Base-by-base conservation (phyloP, 768 basidiomycete genomes). In the Leccinellum rugosiceps region DNA sequence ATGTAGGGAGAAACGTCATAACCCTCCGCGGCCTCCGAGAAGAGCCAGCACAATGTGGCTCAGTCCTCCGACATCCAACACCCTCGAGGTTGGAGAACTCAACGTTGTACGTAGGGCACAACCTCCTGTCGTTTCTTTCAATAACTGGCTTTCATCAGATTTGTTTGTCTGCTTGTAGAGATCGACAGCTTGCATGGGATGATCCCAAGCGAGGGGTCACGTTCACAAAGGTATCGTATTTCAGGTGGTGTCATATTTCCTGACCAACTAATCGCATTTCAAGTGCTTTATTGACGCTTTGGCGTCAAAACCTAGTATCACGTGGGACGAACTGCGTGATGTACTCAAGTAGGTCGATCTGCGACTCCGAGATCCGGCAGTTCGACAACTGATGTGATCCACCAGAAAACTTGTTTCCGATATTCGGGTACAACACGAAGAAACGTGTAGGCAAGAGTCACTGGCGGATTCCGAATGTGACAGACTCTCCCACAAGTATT, bases 91-190 rank as follows among this genome's bases (percentile, higher is more conserved):
- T 6, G 60, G 56, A 13, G 60, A 64, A 17, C 60, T 65, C 25
- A 53, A 56, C 30, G 68, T 70, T 1, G 68, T 70, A 43, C 4
- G 63, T 14, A 28, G 14, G n/a, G 11, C 17, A 48, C 34, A 26
- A 4, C 28, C 6, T 50, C 21, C 15, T 19, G 3, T 2, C 5
- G 3, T 13, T 38, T 25, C 7, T 31, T 25, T 14, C 7, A 9
- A 25, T 46, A 26, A 2, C 53, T 23, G 4, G 19, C 2, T n/a
- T 14, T 25, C 6, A 1, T 13, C 19, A 70, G 68, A 63, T 72
- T 14, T 72, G 62, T 45, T 35, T 72, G 17, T 68, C 68, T 3
- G 66, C 69, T 11, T 70, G 70, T 43, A 61, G 63, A 11, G 66
- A 72, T 17, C 49, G 49, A 14, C 66, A 70, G 3, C 5, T 38